Conservation (phyloP, 176 grass and related monocot species). For the Typha latifolia region DNA sequence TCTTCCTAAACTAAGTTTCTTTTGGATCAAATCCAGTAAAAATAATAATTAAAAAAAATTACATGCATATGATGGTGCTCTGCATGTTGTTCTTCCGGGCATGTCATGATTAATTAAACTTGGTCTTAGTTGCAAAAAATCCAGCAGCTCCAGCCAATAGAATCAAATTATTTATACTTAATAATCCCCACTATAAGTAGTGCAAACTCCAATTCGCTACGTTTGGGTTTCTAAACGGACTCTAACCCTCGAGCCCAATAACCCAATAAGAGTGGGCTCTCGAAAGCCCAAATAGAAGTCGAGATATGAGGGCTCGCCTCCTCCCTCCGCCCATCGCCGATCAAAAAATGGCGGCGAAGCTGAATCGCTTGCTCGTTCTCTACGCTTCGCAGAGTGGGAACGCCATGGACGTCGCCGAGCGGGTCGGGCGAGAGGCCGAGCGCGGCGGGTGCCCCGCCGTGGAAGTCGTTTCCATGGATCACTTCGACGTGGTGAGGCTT, state of each 20-base stretch:
- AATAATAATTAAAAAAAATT: too few relatives aligned
- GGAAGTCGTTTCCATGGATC: constrained; percentile 62
- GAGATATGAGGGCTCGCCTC: constrained; percentile 22
- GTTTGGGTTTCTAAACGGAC: neutral
- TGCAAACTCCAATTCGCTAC: neutral
- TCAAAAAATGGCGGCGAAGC: constrained; percentile 2
- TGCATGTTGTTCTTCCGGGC: too few relatives aligned
- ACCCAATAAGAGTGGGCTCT: neutral
- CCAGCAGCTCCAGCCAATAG: too few relatives aligned
- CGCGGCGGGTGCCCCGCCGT: constrained; percentile 72
- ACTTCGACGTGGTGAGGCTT: constrained; percentile 51
- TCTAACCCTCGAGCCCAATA: constrained; percentile 4
- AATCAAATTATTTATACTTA: too few relatives aligned
- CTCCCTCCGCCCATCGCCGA: neutral
- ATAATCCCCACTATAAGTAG: too few relatives aligned
- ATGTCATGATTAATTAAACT: too few relatives aligned
- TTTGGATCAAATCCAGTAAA: too few relatives aligned
- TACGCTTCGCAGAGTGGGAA: constrained; percentile 83
- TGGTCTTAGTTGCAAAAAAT: too few relatives aligned
- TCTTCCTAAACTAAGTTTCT: too few relatives aligned
- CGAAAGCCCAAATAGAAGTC: neutral
- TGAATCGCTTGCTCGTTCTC: constrained; percentile 45
- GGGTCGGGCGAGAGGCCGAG: constrained; percentile 69
- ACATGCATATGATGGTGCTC: too few relatives aligned
- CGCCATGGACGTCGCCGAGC: constrained; percentile 69